A percentile compares a stretch with the other conserved stretches of the same genome.
These are phyloP conservation scores for Metarhizium rileyi DNA, from an alignment of 2,329 filamentous ascomycete species.

Conservation along the genomic window DNA sequence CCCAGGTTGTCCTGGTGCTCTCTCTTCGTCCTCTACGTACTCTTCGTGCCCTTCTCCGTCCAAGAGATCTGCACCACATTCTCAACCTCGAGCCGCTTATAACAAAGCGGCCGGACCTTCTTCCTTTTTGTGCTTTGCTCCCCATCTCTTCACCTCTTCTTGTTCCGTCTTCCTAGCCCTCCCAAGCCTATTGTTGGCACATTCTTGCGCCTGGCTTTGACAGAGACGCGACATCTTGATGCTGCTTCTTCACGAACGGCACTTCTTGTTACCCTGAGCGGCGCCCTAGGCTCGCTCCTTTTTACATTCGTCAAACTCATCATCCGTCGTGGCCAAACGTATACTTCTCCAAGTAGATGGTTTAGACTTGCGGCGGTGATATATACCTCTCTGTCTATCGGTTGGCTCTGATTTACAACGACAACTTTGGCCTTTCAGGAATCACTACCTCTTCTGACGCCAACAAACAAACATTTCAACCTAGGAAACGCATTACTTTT, in stretches of 20 bases:
- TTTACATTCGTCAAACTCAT: neutral
- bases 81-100: slow-evolving; percentile 11
- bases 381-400: neutral
- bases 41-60: neutral
- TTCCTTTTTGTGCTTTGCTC: slow-evolving; percentile 2
- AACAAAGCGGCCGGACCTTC: slow-evolving; percentile 14
- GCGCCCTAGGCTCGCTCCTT: too few relatives aligned
- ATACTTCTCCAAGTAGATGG: neutral
- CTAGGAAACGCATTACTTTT: neutral
- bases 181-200: slow-evolving; percentile 7
- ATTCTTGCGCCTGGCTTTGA: slow-evolving; percentile 9
- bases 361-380: neutral
- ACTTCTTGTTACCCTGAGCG: neutral
- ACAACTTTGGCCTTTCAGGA: neutral
- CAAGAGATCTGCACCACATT: slow-evolving; percentile 9
- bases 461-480: neutral
- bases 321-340: neutral
- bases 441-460: neutral
- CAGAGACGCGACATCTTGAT: slow-evolving; percentile 19
- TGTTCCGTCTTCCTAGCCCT: slow-evolving; percentile 8
- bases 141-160: slow-evolving; percentile 3
- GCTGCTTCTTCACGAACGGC: slow-evolving; percentile 12
- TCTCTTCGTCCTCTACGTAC: too few relatives aligned
- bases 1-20: slow-evolving; percentile 1
- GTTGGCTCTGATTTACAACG: neutral